Percentiles rank a stretch among this genome's conserved stretches.
Evolutionary conservation across 1,284 basidiomycete genomes (phyloP).

Genomic region (Trametes sp.): DNA sequence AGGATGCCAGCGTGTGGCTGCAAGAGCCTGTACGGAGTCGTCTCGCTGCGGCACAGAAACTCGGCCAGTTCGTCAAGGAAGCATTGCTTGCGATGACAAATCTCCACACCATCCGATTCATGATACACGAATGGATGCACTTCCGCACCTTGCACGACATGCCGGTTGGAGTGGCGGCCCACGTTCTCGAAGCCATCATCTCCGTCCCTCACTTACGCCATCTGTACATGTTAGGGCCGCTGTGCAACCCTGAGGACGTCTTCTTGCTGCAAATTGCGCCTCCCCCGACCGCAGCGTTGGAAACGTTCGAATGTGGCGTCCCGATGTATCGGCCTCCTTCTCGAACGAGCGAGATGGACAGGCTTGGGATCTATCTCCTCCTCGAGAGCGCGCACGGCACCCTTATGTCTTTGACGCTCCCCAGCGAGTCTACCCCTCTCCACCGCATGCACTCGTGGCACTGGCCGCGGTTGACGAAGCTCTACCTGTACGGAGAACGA

Average conservation of each 20-base stretch:
- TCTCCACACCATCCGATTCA: not conserved
- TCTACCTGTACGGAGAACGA: not conserved
- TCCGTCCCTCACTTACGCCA: not conserved
- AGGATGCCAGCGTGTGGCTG: not conserved
- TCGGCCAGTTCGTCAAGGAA: not conserved
- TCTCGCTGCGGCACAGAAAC: not conserved
- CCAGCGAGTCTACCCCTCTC: not conserved
- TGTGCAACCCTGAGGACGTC: not conserved
- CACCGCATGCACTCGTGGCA: not conserved
- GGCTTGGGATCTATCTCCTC: not conserved
- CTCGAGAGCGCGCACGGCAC: not conserved
- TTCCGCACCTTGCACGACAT: not conserved
- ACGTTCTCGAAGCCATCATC: conserved; percentile 3
- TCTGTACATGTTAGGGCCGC: not conserved
- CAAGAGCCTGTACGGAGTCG: not conserved
- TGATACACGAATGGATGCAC: too few species aligned
- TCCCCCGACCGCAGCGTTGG: not conserved
- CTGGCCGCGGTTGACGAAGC: not conserved
- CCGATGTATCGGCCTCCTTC: not conserved
- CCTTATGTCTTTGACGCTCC: not conserved
- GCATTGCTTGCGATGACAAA: not conserved
- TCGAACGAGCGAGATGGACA: not conserved
- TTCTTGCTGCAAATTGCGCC: not conserved
- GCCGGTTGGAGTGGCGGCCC: not conserved
- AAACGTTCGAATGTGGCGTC: too few species aligned